Evolutionary conservation across 1,284 basidiomycete species (phyloP).

Genomic region (Ceraceosorus guamensis): DNA sequence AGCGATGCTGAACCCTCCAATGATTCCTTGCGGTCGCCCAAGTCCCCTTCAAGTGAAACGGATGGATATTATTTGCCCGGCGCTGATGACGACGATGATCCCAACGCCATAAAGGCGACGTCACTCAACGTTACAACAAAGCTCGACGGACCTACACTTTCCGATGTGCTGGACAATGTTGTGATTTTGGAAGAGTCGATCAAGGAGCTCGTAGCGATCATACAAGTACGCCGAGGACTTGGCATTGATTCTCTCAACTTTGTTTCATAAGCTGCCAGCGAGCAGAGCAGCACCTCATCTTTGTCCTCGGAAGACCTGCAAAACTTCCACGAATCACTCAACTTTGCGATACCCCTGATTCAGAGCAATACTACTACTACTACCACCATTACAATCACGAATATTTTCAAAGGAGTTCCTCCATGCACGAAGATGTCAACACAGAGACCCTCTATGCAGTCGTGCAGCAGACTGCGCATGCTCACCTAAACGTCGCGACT

Average conservation of each 20-base stretch:
- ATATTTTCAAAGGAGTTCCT: too few species aligned
- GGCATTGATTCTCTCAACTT: constrained; percentile 62
- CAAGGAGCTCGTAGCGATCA: constrained; percentile 81
- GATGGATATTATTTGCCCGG: not conserved
- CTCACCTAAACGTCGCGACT: too few species aligned
- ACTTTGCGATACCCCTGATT: too few species aligned
- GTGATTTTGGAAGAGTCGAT: constrained; percentile 91
- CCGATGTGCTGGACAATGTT: constrained; percentile 78
- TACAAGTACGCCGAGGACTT: constrained; percentile 73
- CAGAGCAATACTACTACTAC: too few species aligned
- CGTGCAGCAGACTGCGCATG: too few species aligned
- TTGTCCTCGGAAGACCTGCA: too few species aligned
- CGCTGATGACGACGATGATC: not conserved
- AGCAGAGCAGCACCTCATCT: not conserved
- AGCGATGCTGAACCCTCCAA: constrained; percentile 3
- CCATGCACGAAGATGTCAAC: too few species aligned
- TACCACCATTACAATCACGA: too few species aligned
- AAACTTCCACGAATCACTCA: too few species aligned
- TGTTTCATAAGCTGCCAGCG: not conserved
- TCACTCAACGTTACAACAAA: constrained; percentile 12
- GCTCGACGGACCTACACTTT: constrained; percentile 64
- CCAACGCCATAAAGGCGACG: constrained; percentile 9
- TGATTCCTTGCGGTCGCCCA: not conserved
- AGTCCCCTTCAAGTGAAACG: too few species aligned
- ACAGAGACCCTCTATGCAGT: too few species aligned